A percentile compares a stretch with the other conserved stretches of the same genome.
Conservation (phyloP, 2,329 filamentous ascomycete species). For the Nemania abortiva region DNA sequence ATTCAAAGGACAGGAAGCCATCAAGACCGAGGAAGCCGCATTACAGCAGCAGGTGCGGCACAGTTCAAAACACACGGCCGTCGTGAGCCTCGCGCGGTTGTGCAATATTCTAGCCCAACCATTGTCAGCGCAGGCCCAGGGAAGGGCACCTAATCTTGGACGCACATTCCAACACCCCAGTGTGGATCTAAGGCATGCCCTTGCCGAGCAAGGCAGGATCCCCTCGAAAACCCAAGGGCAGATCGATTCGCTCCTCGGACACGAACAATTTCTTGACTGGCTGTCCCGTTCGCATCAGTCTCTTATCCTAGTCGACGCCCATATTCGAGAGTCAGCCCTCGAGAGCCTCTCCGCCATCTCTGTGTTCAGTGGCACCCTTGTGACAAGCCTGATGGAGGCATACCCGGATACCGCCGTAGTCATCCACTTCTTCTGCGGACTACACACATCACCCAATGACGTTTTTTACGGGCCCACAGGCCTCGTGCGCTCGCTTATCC, state of each 20-base stretch:
- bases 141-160: not conserved
- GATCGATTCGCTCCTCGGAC: not conserved
- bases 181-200: not conserved
- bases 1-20: not conserved
- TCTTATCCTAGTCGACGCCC: conserved; percentile 6
- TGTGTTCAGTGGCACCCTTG: conserved; percentile 1
- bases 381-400: conserved; percentile 3
- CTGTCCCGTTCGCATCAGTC: conserved; percentile 1
- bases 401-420: conserved; percentile 3
- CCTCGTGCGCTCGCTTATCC: conserved; percentile 8
- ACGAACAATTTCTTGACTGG: conserved; percentile 1
- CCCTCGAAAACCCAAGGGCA: conserved; percentile 1
- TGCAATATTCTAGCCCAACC: conserved; percentile 3
- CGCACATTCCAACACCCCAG: not conserved
- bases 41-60: not conserved
- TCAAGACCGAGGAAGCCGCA: not conserved
- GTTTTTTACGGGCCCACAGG: not conserved
- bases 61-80: not conserved
- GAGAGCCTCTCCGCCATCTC: conserved; percentile 1
- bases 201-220: not conserved
- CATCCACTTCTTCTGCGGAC: conserved; percentile 9
- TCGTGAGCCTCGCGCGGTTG: not conserved
- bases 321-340: conserved; percentile 6
- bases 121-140: not conserved
- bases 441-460: not conserved